Evolutionary conservation across 306 rosid genomes (phyloP).

Genomic region (Ziziphus jujuba): DNA sequence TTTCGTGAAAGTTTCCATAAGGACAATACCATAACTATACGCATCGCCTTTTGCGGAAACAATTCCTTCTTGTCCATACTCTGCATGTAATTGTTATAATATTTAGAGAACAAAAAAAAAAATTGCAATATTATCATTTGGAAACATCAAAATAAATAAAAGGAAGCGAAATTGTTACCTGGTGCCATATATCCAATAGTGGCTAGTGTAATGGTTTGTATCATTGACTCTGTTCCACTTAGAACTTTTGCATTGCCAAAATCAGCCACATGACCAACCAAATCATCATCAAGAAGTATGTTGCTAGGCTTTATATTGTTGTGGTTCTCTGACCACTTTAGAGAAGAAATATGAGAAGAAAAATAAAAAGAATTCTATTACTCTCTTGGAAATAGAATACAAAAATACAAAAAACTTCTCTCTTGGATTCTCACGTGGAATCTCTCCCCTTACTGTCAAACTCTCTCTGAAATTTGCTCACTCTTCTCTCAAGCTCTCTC

Average conservation of each 20-base stretch:
- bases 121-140: neutral
- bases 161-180: neutral
- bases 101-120: neutral
- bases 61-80: constrained; percentile 19
- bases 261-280: constrained; percentile 1
- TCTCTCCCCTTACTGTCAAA: too few species aligned
- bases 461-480: too few species aligned
- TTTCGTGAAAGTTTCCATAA: constrained; percentile 20
- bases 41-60: constrained; percentile 24
- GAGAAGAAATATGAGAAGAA: too few species aligned
- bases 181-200: constrained; percentile 54
- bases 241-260: neutral
- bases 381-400: too few species aligned
- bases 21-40: constrained; percentile 21
- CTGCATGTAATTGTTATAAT: constrained; percentile 4
- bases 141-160: neutral
- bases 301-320: constrained; percentile 48
- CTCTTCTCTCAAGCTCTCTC: too few species aligned
- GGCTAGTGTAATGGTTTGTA: constrained; percentile 19
- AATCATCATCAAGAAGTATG: constrained; percentile 34
- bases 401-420: too few species aligned
- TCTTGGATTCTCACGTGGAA: too few species aligned
- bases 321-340: too few species aligned
- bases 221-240: neutral
- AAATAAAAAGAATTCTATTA: too few species aligned